Percentiles rank a stretch among this genome's conserved stretches.
phyloP scores from a whole-genome alignment of 75 land plant species.

The Cryptomeria japonica region DNA sequence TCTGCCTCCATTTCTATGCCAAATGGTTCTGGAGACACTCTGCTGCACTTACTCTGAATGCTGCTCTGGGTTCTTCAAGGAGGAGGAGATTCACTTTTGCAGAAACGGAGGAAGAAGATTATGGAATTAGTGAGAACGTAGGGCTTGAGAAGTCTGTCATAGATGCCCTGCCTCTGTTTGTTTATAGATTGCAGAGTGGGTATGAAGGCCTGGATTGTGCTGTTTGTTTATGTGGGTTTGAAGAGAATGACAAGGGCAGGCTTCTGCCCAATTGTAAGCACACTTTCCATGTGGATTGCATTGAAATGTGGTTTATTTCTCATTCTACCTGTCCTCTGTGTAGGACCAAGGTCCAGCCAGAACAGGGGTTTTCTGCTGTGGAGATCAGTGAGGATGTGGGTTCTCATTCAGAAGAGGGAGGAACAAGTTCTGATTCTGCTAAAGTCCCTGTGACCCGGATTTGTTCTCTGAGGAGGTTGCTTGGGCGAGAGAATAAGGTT shows the following conservation, averaged over 20 bases:
- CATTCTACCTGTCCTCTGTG: slow-evolving; percentile 75
- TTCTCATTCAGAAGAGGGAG: not conserved
- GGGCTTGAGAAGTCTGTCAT: slow-evolving; percentile 48
- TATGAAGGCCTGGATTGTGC: slow-evolving; percentile 38
- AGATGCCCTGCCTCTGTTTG: slow-evolving; percentile 48
- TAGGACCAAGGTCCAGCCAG: slow-evolving; percentile 16
- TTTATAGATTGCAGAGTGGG: slow-evolving; percentile 5
- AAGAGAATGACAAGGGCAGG: slow-evolving; percentile 44
- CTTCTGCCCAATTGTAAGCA: slow-evolving; percentile 54
- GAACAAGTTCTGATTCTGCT: not conserved
- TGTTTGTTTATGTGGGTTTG: slow-evolving; percentile 62
- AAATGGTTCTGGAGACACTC: not conserved
- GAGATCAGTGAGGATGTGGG: not conserved
- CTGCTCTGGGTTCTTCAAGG: not conserved
- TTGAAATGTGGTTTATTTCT: slow-evolving; percentile 61
- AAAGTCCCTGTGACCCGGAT: not conserved
- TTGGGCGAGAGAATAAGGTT: not conserved
- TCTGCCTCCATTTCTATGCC: not conserved
- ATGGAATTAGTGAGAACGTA: not conserved
- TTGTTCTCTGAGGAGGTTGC: not conserved
- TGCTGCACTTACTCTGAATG: not conserved
- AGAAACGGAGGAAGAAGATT: not conserved
- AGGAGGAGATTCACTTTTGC: not conserved
- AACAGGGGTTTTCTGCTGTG: not conserved
- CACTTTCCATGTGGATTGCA: slow-evolving; percentile 58